phyloP scores from a whole-genome alignment of 2,329 filamentous ascomycete species.

The Sporothrix inflata region DNA sequence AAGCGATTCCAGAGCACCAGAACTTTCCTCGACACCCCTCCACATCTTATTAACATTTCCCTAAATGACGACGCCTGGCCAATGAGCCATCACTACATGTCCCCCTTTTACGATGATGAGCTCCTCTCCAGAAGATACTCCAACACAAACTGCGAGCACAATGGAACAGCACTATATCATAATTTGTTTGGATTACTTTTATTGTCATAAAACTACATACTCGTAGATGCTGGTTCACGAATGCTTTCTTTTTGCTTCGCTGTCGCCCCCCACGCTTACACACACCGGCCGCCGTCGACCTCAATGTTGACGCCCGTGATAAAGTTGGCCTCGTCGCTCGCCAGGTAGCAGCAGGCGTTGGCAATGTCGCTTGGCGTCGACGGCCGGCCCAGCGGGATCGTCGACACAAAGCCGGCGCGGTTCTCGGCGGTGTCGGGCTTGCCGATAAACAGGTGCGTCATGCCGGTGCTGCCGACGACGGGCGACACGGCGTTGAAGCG shows the following conservation, averaged over 20 bases:
- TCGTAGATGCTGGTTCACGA: background rate
- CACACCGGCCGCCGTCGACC: conserved; percentile 43
- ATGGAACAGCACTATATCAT: no score
- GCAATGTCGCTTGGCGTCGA: conserved; percentile 68
- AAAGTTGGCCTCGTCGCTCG: conserved; percentile 71
- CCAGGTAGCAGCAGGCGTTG: conserved; percentile 70
- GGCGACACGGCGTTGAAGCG: conserved; percentile 74
- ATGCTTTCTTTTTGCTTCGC: background rate
- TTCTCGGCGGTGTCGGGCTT: conserved; percentile 67
- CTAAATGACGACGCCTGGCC: no score
- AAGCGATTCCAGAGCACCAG: no score
- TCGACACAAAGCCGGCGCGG: conserved; percentile 56
- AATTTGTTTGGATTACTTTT: no score
- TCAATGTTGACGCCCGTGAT: conserved; percentile 74
- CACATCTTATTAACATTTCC: no score
- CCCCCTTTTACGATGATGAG: no score
- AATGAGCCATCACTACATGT: no score
- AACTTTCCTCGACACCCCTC: no score
- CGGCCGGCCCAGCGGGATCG: conserved; percentile 58
- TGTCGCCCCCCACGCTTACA: background rate
- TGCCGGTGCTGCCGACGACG: conserved; percentile 66
- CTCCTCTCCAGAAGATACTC: no score
- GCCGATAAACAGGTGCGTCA: conserved; percentile 57
- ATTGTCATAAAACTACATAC: conserved; percentile 1
- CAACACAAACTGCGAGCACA: no score